Evolutionary conservation across 2,329 filamentous ascomycete species (phyloP), one percentile per base, ranked within the genome.

Genomic region (Fusarium nygamai): DNA sequence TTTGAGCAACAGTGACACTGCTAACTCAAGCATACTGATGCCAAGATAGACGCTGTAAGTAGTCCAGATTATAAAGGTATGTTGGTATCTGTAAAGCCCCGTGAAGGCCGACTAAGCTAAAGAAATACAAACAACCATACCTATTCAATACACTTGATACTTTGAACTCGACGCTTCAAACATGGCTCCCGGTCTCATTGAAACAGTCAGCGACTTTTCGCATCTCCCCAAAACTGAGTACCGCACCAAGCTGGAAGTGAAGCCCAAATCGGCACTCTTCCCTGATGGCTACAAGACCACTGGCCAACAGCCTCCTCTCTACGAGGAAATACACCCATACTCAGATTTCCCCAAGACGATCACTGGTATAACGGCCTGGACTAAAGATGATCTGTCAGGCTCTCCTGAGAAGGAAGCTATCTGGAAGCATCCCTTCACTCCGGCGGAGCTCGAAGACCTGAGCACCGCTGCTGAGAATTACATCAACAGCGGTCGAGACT

Each of bases 351-450:
- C 93, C 48, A 89, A 89, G 67, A 83, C 92, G 69, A 94, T 95
- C 80, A 86, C 86, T 0, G 93, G 93, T 17, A 89, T 89, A 1
- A 95, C 93, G 0, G 90, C 93, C 36, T 96, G 94, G 94, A 86
- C 88, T 61, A 86, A 88, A 10, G 88, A 90, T 36, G 91, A 93
- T 38, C 94, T 91, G 78, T 85, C 84, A 61, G 81, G 88, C 72
- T 85, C 88, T 76, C 90, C 92, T 0, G 90, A 93, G 76, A 87
- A 87, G 81, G 57, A 60, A 19, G 43, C 33, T 20, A 22, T 60
- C 16, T 96, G 93, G 93, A 91, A 91, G 10, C 93, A 95, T 82
- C 84, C 84, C 13, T 93, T 95, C 80, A 91, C 88, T 0, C 82
- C 86, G 0, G 56, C 57, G n/a, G 66, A 69, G 57, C 34, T 69